Percentiles rank a stretch among this genome's conserved stretches.
phyloP scores from a whole-genome alignment of 441 rosid genomes.

The Erodium texanum region DNA sequence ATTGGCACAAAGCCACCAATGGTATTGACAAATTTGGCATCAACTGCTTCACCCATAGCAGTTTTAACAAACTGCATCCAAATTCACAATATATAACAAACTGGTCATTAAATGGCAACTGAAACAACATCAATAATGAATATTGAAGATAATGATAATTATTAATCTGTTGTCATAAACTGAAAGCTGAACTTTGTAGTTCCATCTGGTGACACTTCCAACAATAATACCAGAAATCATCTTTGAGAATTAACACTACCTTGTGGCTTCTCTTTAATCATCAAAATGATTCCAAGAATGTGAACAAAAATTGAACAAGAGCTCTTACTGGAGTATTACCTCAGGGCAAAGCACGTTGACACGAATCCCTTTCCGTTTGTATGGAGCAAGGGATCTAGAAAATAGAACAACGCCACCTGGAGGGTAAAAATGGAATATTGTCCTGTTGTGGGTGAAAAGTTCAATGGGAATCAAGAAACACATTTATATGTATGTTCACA shows the following conservation, averaged over 20 bases:
- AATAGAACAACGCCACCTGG: constrained; percentile 80
- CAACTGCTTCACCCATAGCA: constrained; percentile 36
- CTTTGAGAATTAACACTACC: constrained; percentile 1
- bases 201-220: not conserved
- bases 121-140: not conserved
- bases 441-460: constrained; percentile 6
- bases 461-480: constrained; percentile 4
- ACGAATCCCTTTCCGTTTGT: constrained; percentile 66
- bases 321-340: constrained; percentile 35
- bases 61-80: constrained; percentile 73
- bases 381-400: constrained; percentile 64
- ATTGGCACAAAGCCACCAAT: constrained; percentile 76
- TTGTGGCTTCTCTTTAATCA: not conserved
- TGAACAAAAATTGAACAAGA: constrained; percentile 6
- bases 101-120: constrained; percentile 1
- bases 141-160: not conserved
- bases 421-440: constrained; percentile 9
- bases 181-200: not conserved
- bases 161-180: not conserved
- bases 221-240: not conserved
- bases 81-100: constrained; percentile 7
- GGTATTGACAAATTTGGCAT: constrained; percentile 24
- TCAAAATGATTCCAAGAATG: not conserved
- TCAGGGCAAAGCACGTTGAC: constrained; percentile 96
- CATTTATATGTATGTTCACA: not conserved